These are phyloP conservation scores for Calonectria pseudoreteaudii DNA, from an alignment of 2,329 filamentous ascomycete genomes.

Conservation along the genomic window DNA sequence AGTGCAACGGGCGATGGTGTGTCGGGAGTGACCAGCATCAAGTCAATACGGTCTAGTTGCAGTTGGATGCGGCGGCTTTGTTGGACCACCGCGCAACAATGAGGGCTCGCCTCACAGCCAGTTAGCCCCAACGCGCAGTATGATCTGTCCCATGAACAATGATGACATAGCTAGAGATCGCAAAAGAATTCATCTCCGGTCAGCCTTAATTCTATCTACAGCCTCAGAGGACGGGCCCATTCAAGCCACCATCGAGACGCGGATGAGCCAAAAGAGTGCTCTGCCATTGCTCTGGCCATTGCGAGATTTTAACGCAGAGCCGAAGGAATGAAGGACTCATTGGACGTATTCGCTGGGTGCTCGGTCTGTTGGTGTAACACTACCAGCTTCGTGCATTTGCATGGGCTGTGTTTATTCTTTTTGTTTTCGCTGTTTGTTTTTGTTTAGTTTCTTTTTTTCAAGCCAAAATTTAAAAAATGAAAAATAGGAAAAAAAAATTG, in stretches of 20 bases:
- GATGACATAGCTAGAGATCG: constrained; percentile 10
- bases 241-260: constrained; percentile 9
- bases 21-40: constrained; percentile 19
- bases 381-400: neutral
- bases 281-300: neutral
- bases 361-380: neutral
- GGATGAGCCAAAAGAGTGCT: neutral
- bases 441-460: constrained; percentile 14
- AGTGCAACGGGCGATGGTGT: constrained; percentile 1
- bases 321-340: constrained; percentile 9
- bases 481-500: neutral
- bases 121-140: neutral
- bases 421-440: constrained; percentile 8
- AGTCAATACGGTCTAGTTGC: neutral
- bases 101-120: constrained; percentile 13
- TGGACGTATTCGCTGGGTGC: neutral
- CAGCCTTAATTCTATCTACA: constrained; percentile 1
- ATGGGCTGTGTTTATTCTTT: neutral
- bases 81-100: constrained; percentile 5
- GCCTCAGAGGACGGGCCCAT: constrained; percentile 1
- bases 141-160: neutral
- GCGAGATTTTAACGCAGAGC: neutral
- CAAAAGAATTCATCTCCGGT: neutral
- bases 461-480: neutral
- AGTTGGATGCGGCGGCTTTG: constrained; percentile 1